Percentiles rank a stretch among this genome's conserved stretches.
Conservation (phyloP, 805 yeast genomes). For the Barnettozyma salicaria region DNA sequence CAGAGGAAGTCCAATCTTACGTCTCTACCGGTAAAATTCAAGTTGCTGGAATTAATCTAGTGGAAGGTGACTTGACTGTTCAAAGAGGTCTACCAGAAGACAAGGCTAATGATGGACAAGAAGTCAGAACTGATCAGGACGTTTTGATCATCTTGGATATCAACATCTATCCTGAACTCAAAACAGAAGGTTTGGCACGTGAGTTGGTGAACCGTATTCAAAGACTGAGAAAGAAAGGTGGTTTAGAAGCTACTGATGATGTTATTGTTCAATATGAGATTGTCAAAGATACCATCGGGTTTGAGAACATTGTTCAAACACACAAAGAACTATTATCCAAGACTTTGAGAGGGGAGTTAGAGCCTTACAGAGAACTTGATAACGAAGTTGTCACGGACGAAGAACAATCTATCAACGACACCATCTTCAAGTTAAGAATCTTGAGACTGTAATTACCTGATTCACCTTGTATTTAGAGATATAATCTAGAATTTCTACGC, state of each 20-base stretch:
- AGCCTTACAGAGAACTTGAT: slow-evolving; percentile 38
- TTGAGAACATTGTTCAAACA: slow-evolving; percentile 52
- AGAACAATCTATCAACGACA: slow-evolving; percentile 78
- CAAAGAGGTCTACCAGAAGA: slow-evolving; percentile 80
- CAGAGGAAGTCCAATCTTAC: slow-evolving; percentile 76
- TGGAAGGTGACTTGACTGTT: slow-evolving; percentile 83
- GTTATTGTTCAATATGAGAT: slow-evolving; percentile 78
- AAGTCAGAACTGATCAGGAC: slow-evolving; percentile 81
- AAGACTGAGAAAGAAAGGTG: slow-evolving; percentile 94
- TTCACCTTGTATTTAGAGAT: slow-evolving; percentile 1
- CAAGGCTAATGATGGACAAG: slow-evolving; percentile 63
- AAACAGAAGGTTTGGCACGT: slow-evolving; percentile 93
- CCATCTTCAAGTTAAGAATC: slow-evolving; percentile 71
- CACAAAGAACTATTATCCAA: slow-evolving; percentile 69
- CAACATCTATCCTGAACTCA: slow-evolving; percentile 78
- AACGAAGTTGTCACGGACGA: slow-evolving; percentile 70
- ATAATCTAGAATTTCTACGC: too few relatives aligned
- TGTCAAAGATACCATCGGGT: slow-evolving; percentile 53
- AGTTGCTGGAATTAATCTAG: slow-evolving; percentile 86
- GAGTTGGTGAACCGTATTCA: slow-evolving; percentile 96
- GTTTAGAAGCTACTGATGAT: slow-evolving; percentile 92
- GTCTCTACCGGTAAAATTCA: slow-evolving; percentile 65
- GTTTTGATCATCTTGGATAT: slow-evolving; percentile 87
- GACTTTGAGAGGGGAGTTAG: slow-evolving; percentile 57
- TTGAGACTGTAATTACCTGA: slow-evolving; percentile 42